Base-by-base conservation (phyloP, 805 yeast genomes). In the Yarrowia sp. region DNA sequence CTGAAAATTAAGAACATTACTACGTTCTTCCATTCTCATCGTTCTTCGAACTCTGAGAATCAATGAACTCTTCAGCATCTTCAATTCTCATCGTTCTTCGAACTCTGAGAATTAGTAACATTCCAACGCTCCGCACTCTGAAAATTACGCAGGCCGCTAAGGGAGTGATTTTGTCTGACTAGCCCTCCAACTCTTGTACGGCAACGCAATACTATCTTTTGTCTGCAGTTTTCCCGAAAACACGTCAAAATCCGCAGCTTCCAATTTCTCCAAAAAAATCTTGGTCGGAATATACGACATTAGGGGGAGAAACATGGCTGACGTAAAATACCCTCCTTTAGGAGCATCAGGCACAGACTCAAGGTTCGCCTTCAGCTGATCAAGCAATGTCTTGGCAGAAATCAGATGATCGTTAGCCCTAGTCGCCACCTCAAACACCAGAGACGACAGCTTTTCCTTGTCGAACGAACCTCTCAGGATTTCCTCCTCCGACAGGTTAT, bases 341-440 rank as follows among this genome's bases (percentile, higher is more conserved):
- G 68, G 0, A 73, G 71, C 43, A 77, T 70, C 22, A 69, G 72
- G 4, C 64, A 64, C 63, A 5, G 79, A 72, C 0, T 72, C 71
- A n/a, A 86, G 81, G 16, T 80, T 82, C 3, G 70, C 70, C 67
- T 78, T 79, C 14, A 84, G 76, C 41, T 80, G 75, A 0, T 72
- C 70, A 32, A 89, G 75, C 72, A 89, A 85, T n/a, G 80, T 76
- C 63, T 89, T 80, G 1, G 95, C 92, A 0, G 92, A 81, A 5
- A 91, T 76, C 2, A 91, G 74, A 76, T 91, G 97, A 75, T 91
- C 97, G 77, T 91, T 91, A 2, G 97, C 95, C 0, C 83, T 79
- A 5, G 89, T 86, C 2, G 95, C 90, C 5, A 89, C 84, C 58
- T 88, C 91, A 74, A 84, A 91, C 1, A 89, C 81, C 9, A 87